Base-by-base conservation (phyloP, 805 yeast species). In the Spathaspora arborariae region DNA sequence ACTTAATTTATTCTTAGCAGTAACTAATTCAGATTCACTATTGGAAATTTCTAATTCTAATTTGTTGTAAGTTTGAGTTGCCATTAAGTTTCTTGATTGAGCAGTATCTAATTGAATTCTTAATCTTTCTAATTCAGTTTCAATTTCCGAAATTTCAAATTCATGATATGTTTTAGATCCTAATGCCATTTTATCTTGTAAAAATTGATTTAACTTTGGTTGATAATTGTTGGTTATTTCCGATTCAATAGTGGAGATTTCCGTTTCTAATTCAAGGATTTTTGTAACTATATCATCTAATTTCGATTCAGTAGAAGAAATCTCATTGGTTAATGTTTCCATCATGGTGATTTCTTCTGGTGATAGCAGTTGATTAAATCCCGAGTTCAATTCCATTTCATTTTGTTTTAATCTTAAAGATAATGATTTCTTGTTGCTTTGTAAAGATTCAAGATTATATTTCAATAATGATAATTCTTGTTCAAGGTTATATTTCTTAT, bases 1-100 rank as follows among this genome's bases (percentile, higher is more conserved):
- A 2, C 76, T 64, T 57, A 86, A 96, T 39, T 76, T 76, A 2
- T 78, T 77, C 56, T 83, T 79, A 6, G 84, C 70, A 45, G 75
- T 72, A 15, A 72, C 70, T 39, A 83, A 56, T 9, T 66, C 52
- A 15, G 65, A 63, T 44, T 76, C 75, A 34, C 72, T 62, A 5
- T 56, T 57, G 20, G 62, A 50, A 15, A 74, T 56, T 42, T 67
- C 68, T 13, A 58, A 52, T 18, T 54, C 54, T 2, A 72, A 45
- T 4, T 59, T 55, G 20, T 70, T 65, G 30, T 59, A 46, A 21
- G 63, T 65, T 2, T 57, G 57, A 2, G n/a, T n/a, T n/a, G n/a
- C 44, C 51, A 2, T 73, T 54, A 62, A 54, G 35, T 59, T 64
- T 22, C 64, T 68, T 1, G 53, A 41, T 20, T 64, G 60, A 16